Conservation (phyloP, 2,329 filamentous ascomycete species). For the Stemphylium beticola region DNA sequence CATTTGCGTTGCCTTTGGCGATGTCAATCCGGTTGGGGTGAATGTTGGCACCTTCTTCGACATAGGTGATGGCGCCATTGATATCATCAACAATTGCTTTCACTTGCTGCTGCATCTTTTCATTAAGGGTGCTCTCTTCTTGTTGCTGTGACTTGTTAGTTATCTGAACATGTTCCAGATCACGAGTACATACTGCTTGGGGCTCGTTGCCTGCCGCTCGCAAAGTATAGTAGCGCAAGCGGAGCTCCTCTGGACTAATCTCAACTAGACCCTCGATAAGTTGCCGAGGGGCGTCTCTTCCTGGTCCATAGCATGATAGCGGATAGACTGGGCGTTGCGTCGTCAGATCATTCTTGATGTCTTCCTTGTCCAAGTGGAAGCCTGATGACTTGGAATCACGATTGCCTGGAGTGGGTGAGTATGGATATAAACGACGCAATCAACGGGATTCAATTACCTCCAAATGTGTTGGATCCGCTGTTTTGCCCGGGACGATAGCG, state of each 20-base stretch:
- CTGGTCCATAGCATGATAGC: constrained; percentile 83
- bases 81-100: constrained; percentile 72
- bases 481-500: constrained; percentile 41
- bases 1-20: constrained; percentile 27
- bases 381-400: constrained; percentile 28
- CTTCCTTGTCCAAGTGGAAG: constrained; percentile 38
- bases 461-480: constrained; percentile 41
- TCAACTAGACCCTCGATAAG: constrained; percentile 84
- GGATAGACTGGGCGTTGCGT: constrained; percentile 81
- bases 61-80: constrained; percentile 64
- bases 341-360: constrained; percentile 63
- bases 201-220: constrained; percentile 65
- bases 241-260: constrained; percentile 86
- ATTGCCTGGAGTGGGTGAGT: constrained; percentile 14
- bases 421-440: not conserved
- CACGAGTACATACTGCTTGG: constrained; percentile 54
- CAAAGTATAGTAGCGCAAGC: constrained; percentile 72
- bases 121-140: constrained; percentile 66
- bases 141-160: constrained; percentile 57
- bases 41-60: constrained; percentile 44
- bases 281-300: constrained; percentile 76
- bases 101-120: constrained; percentile 71
- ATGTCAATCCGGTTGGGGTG: constrained; percentile 46
- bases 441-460: constrained; percentile 41
- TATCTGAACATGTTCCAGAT: not conserved